These are phyloP conservation scores for Zoysia matrella DNA, from an alignment of 202 grass and related monocot species.

Conservation along the genomic window DNA sequence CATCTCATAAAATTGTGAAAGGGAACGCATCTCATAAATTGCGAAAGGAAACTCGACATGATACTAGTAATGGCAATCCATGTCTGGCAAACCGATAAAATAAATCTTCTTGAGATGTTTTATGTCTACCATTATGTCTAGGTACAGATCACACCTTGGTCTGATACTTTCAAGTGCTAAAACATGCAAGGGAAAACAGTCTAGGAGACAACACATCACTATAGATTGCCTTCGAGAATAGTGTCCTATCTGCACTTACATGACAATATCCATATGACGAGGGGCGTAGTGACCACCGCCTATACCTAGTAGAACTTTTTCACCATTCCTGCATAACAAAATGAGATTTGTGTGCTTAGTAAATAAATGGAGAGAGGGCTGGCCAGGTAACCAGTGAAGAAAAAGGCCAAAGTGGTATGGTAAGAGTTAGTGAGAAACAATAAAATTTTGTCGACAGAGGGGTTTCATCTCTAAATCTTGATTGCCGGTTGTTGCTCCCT, in stretches of 20 bases:
- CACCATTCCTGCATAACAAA: slow-evolving; percentile 60
- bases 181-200: not conserved
- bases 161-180: not conserved
- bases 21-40: not conserved
- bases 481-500: too few species aligned
- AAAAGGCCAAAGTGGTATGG: not conserved
- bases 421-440: not conserved
- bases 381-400: not conserved
- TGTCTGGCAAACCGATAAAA: not conserved
- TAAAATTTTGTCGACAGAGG: not conserved
- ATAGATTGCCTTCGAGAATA: slow-evolving; percentile 33
- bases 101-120: not conserved
- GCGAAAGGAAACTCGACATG: not conserved
- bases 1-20: too few species aligned
- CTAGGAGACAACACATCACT: not conserved
- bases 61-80: not conserved
- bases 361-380: not conserved
- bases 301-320: slow-evolving; percentile 86
- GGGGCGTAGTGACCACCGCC: slow-evolving; percentile 93
- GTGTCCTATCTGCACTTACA: slow-evolving; percentile 54
- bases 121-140: not conserved
- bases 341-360: slow-evolving; percentile 12
- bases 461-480: too few species aligned
- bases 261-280: slow-evolving; percentile 87
- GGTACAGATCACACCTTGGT: not conserved